Evolutionary conservation across 352 stramenopile genomes (phyloP), one percentile per base, ranked within the genome.

Genomic region (Phytophthora pluvialis): DNA sequence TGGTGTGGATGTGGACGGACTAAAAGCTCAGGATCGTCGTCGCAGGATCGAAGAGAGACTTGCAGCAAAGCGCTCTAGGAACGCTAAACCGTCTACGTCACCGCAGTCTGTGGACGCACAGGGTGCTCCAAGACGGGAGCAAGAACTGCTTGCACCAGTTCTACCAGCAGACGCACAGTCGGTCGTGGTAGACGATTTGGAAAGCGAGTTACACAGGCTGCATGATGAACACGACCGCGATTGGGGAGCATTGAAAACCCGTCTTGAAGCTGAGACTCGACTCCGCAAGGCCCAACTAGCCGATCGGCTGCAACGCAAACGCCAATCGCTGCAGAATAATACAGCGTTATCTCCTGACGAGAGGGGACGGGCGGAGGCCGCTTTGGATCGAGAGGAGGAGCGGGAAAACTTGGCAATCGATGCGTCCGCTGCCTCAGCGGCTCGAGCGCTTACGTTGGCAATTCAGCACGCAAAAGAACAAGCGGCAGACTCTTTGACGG

Each of bases 261-360:
- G 75, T 9, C 32, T 80, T 31, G 59, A 77, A 12, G 64, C 72
- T 29, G 76, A 87, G 3, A 75, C 57, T 35, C 45, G 50, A 6
- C 12, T 68, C 16, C 73, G 66, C 13, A 83, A 80, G 36, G 45
- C 49, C 10, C 64, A 74, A 8, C 49, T 87, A 36, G 50, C 49
- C 11, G 67, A 78, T 12, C 71, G 74, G 3, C 64, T 87, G 11
- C 36, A 72, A 44, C 68, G 60, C 12, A 85, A 78, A 28, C 78
- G 76, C 0, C 52, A 49, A 7, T 45, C 36, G 9, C 11, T 83
- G 15, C 33, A 56, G 0, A 61, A 51, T 26, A 73, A 63, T 31
- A 36, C 40, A 0, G 32, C 18, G 10, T 21, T 67, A n/a, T 58
- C 67, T 25, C 16, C 49, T 36, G 26, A 16, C 16, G 62, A 75